Percentiles rank a stretch among this genome's conserved stretches.
These are phyloP conservation scores for Penicillium roqueforti DNA, from an alignment of 495 filamentous ascomycete genomes.

Conservation along the genomic window DNA sequence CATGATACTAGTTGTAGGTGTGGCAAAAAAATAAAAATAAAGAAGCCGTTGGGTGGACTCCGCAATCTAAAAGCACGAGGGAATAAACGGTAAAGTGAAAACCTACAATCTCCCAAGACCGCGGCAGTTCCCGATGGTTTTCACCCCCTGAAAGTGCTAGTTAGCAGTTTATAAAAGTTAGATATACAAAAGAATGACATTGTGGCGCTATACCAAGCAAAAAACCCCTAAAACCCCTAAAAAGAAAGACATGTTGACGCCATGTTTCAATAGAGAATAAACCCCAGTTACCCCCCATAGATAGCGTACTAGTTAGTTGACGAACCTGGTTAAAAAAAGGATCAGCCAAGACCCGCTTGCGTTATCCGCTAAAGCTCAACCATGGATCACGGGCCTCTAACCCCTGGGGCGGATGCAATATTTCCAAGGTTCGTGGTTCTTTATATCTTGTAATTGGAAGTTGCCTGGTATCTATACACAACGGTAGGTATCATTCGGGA, in stretches of 20 bases:
- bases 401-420: background rate
- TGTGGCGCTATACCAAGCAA: background rate
- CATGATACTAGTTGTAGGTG: too few species aligned
- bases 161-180: too few species aligned
- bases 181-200: constrained; percentile 2
- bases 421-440: too few species aligned
- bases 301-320: background rate
- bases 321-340: background rate
- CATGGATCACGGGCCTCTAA: background rate
- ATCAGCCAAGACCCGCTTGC: background rate
- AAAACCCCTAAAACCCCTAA: background rate
- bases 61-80: background rate
- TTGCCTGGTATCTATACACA: too few species aligned
- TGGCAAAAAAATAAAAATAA: background rate
- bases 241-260: background rate
- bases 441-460: too few species aligned
- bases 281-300: too few species aligned
- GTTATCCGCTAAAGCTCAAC: background rate
- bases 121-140: background rate
- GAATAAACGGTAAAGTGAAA: background rate
- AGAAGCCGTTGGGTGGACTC: background rate
- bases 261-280: constrained; percentile 1
- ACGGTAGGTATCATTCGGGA: too few species aligned
- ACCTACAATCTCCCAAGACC: background rate
- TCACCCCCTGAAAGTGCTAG: background rate